Conservation (phyloP, 345 rosid genomes). For the Carallia pectinifolia region DNA sequence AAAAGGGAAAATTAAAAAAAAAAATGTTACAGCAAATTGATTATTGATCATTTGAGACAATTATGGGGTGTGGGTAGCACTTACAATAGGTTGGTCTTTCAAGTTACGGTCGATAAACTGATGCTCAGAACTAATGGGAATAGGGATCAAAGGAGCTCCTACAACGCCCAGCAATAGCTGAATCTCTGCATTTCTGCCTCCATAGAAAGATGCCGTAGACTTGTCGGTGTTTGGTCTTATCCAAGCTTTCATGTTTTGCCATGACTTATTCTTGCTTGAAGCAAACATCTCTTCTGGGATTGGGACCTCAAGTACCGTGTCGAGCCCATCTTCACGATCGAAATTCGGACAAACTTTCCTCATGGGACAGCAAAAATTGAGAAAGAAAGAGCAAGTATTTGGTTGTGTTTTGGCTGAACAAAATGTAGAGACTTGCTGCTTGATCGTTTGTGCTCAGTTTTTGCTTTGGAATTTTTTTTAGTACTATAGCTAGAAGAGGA, state of each 20-base stretch:
- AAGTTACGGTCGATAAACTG: conserved; percentile 35
- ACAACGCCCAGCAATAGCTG: conserved; percentile 92
- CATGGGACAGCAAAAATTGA: conserved; percentile 33
- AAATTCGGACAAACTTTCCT: conserved; percentile 92
- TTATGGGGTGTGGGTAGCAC: not conserved
- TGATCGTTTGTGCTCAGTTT: not conserved
- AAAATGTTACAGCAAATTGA: too few species aligned
- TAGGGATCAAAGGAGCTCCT: conserved; percentile 93
- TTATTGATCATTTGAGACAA: not conserved
- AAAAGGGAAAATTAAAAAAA: too few species aligned
- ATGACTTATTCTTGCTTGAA: conserved; percentile 37
- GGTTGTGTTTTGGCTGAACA: not conserved
- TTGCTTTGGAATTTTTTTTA: not conserved
- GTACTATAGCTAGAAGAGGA: not conserved
- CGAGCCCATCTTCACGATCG: conserved; percentile 80
- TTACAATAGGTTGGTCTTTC: conserved; percentile 71
- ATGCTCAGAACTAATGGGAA: conserved; percentile 47
- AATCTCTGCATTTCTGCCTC: conserved; percentile 68
- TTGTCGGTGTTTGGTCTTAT: conserved; percentile 42
- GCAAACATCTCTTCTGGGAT: conserved; percentile 88
- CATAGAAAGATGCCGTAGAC: conserved; percentile 44
- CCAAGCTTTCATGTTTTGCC: conserved; percentile 87
- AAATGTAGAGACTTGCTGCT: not conserved
- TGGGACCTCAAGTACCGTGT: conserved; percentile 96
- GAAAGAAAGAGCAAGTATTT: conserved; percentile 7